phyloP scores from a whole-genome alignment of 805 yeast species.

The Maudiozyma pseudohumilis region DNA sequence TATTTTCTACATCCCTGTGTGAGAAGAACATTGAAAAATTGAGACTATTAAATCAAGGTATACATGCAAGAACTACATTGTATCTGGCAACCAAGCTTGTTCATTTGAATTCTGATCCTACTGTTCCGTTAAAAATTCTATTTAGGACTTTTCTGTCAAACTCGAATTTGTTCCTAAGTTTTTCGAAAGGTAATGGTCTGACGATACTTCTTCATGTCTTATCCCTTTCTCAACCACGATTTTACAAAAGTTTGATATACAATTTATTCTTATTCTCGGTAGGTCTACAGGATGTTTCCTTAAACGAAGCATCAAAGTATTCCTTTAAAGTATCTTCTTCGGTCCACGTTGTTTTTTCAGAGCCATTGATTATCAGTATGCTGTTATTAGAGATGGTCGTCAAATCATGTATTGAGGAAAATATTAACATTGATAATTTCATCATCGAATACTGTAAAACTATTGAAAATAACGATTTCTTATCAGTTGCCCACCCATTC shows the following conservation, averaged over 20 bases:
- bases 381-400: slow-evolving; percentile 28
- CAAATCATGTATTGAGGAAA: too few species aligned
- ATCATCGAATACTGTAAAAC: background rate
- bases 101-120: slow-evolving; percentile 16
- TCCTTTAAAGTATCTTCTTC: background rate
- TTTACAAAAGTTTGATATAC: slow-evolving; percentile 34
- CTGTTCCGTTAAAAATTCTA: slow-evolving; percentile 34
- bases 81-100: slow-evolving; percentile 33
- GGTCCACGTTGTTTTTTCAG: slow-evolving; percentile 12
- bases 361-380: slow-evolving; percentile 32
- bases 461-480: background rate
- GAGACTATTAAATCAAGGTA: slow-evolving; percentile 36
- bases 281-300: slow-evolving; percentile 3
- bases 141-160: slow-evolving; percentile 42
- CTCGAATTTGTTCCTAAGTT: slow-evolving; percentile 36
- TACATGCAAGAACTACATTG: slow-evolving; percentile 60
- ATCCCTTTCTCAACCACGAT: slow-evolving; percentile 28
- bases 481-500: background rate
- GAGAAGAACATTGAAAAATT: slow-evolving; percentile 36
- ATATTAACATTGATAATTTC: background rate
- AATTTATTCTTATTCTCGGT: slow-evolving; percentile 35
- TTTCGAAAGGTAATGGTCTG: slow-evolving; percentile 40
- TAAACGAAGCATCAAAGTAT: background rate
- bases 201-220: slow-evolving; percentile 36
- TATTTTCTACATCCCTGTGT: slow-evolving; percentile 31